Conservation (phyloP, 2,329 filamentous ascomycete genomes). For the Periconia sp. region DNA sequence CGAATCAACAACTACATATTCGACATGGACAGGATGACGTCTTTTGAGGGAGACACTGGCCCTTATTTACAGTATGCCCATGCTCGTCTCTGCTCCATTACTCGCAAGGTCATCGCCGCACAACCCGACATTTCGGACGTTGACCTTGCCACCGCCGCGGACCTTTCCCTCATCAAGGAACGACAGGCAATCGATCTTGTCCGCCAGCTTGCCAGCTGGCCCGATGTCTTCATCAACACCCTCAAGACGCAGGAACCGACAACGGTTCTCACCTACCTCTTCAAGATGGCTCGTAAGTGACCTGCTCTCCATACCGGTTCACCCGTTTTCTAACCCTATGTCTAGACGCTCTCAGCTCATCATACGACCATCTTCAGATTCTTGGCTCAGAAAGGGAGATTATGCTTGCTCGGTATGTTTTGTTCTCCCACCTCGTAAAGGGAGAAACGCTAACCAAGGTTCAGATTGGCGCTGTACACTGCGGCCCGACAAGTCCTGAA, state of each 20-base stretch:
- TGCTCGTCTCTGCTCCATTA: slow-evolving; percentile 44
- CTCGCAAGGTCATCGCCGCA: slow-evolving; percentile 58
- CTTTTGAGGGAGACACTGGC: slow-evolving; percentile 84
- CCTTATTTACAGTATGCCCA: slow-evolving; percentile 84
- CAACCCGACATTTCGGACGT: slow-evolving; percentile 57
- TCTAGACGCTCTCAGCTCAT: slow-evolving; percentile 73
- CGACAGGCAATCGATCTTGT: slow-evolving; percentile 75
- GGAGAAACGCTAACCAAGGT: neutral
- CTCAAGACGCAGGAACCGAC: slow-evolving; percentile 81
- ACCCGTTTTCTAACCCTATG: neutral
- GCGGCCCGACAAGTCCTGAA: slow-evolving; percentile 75
- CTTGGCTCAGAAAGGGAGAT: slow-evolving; percentile 76
- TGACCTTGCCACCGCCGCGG: slow-evolving; percentile 68
- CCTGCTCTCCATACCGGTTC: too few species aligned
- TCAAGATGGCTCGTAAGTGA: slow-evolving; percentile 79
- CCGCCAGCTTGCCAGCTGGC: slow-evolving; percentile 81
- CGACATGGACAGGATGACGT: slow-evolving; percentile 81
- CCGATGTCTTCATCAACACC: slow-evolving; percentile 83
- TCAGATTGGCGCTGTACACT: slow-evolving; percentile 67
- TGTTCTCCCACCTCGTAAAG: too few species aligned
- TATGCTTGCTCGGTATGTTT: slow-evolving; percentile 64
- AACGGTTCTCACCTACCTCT: slow-evolving; percentile 73
- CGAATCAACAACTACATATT: slow-evolving; percentile 73
- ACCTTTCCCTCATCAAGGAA: slow-evolving; percentile 73
- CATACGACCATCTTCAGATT: slow-evolving; percentile 79